Evolutionary conservation across 192 early-diverging fungal genomes (phyloP), one percentile per base, ranked within the genome.

Genomic region (Gorgonomyces haynaldii): DNA sequence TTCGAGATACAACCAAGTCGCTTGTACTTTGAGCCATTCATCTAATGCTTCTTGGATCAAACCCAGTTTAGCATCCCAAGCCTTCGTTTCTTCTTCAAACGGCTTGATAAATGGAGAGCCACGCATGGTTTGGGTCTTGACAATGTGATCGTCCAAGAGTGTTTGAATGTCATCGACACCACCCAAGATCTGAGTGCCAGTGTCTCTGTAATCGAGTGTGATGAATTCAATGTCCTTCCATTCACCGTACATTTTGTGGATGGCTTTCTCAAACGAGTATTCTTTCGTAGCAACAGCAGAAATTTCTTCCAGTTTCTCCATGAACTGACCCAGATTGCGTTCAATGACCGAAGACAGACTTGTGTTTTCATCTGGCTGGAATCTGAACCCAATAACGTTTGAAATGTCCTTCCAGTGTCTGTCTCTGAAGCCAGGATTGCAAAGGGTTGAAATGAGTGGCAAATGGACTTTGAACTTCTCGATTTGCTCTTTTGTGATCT

Each of bases 91-190:
- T 37, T 71, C 69, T 15, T 76, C 75, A 57, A 78, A 76, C 0
- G 75, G 67, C 51, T 76, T 78, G 44, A 78, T 78, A 42, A 78
- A 78, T 16, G 75, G 75, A 13, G 69, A 73, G 12, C 75, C 69
- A 20, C 71, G 23, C 75, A 78, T 78, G 0, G 75, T 72, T 46
- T 78, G 75, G 9, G 70, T 78, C 40, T 78, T 78, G 4, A 78
- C 76, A 51, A 78, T 78, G 39, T 78, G 76, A 48, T 78, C 76
- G 47, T 78, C 76, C 19, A 78, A 58, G 16, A 78, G 52, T n/a
- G 66, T 66, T 44, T 78, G 76, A 19, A 78, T 73, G n/a, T 70
- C 66, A 41, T 78, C 76, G 15, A 71, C 47, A 20, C 58, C 54
- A 0, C 57, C 44, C 8, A 78, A 42, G 46, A 78, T 78, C 48